Base-by-base conservation (phyloP, 2,329 filamentous ascomycete species). In the Beauveria bassiana region DNA sequence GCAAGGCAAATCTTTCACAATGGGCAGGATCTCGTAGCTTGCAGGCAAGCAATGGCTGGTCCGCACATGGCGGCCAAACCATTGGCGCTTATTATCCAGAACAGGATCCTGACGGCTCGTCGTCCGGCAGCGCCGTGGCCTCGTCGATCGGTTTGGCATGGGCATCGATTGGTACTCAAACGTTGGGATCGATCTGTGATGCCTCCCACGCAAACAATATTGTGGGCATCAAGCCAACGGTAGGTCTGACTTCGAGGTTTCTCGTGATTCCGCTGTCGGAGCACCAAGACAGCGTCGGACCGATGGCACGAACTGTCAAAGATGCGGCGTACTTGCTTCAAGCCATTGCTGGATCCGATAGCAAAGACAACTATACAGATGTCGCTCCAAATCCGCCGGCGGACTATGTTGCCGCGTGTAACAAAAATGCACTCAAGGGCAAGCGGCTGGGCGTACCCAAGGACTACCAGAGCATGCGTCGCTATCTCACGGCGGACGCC, bases 141-240 rank as follows among this genome's bases (percentile, higher is more conserved):
- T 31, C 72, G 89, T 79, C 9, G 67, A 77, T 83, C 78, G 62
- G 87, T 85, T 0, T 85, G 80, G 65, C 86, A 77, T 46, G 86
- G 57, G 62, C 62, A 24, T 51, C 57, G n/a, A 52, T 63, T 6
- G 62, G 62, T 20, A 61, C 7, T 83, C 87, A 87, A 70, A 89
- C 87, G 0, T 78, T 78, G 63, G 87, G 86, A 3, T 86, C 82
- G 20, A 88, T 90, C 59, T 68, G 88, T 4, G 78, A 77, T 10
- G 87, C 88, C 0, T 68, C 75, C 0, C 67, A 71, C 49, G 56
- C 64, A 5, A 88, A 83, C 73, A 87, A 86, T 61, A 69, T 89
- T 4, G 86, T 89, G 0, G 87, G 86, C 0, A 85, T 90, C 67
- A 88, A 87, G 70, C 85, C 87, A 0, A 87, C 86, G 0, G 82